Conservation (phyloP, 345 rosid species). For the Mallotus nudiflorus region DNA sequence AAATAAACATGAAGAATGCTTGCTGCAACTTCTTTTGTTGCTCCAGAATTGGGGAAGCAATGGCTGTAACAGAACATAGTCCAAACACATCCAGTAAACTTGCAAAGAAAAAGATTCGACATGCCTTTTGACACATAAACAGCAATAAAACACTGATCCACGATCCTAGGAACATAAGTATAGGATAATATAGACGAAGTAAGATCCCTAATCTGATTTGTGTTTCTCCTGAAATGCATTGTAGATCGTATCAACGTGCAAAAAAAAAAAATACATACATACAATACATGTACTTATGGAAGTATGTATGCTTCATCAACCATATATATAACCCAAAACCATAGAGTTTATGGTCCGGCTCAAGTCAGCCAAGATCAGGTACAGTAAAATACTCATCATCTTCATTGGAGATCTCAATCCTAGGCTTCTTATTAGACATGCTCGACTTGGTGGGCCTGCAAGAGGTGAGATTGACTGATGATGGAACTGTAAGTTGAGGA, state of each 20-base stretch:
- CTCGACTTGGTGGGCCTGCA: conserved; percentile 49
- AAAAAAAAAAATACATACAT: neutral
- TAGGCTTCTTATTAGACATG: conserved; percentile 70
- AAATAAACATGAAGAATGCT: too few relatives aligned
- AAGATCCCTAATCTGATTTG: neutral
- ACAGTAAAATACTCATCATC: conserved; percentile 83
- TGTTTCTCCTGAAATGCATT: neutral
- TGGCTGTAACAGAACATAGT: too few relatives aligned
- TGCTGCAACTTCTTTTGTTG: too few relatives aligned
- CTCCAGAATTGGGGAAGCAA: too few relatives aligned
- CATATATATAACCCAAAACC: neutral
- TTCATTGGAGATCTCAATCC: conserved; percentile 54
- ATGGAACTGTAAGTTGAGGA: conserved; percentile 66
- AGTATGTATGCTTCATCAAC: neutral
- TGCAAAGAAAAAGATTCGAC: too few relatives aligned
- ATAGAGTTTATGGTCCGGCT: neutral
- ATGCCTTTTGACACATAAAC: neutral
- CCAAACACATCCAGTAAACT: too few relatives aligned
- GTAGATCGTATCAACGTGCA: neutral
- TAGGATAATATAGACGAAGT: neutral
- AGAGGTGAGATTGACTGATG: conserved; percentile 34
- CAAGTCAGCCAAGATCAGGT: conserved; percentile 74
- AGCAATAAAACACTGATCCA: neutral
- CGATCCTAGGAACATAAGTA: neutral
- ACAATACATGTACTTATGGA: neutral